A percentile compares a stretch with the other conserved stretches of the same genome.
Conservation (phyloP, 768 basidiomycete species). For the Panaeolus cyanescens region DNA sequence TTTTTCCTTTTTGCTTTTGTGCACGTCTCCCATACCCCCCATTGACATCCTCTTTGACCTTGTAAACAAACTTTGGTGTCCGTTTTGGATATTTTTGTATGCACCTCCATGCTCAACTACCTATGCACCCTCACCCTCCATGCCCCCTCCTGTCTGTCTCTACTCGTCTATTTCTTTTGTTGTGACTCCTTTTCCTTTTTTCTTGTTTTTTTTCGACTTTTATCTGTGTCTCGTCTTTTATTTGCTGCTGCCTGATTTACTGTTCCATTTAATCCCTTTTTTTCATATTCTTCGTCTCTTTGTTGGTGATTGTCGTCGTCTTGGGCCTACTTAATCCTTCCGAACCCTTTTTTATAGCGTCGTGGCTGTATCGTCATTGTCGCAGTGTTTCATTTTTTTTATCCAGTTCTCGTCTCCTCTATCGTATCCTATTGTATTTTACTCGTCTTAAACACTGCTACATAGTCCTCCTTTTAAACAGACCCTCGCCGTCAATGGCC, state of each 20-base stretch:
- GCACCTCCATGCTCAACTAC: neutral
- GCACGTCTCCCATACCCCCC: neutral
- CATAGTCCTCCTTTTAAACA: conserved; percentile 4
- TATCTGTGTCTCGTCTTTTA: conserved; percentile 1
- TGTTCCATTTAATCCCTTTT: conserved; percentile 6
- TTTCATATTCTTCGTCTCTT: neutral
- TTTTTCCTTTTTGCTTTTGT: neutral
- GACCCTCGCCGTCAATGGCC: neutral
- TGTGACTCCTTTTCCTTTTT: neutral
- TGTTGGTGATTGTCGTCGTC: conserved; percentile 7
- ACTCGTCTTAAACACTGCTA: conserved; percentile 11
- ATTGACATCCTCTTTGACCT: neutral
- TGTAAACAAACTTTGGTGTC: neutral
- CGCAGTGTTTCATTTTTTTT: neutral
- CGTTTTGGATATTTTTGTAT: neutral
- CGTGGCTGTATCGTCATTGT: conserved; percentile 7
- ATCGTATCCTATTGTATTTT: conserved; percentile 2
- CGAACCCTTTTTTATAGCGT: conserved; percentile 5
- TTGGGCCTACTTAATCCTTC: conserved; percentile 1
- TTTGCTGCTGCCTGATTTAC: conserved; percentile 6
- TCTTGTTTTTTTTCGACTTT: neutral
- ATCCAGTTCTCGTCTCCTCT: conserved; percentile 1
- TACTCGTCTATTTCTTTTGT: neutral
- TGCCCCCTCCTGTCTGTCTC: neutral
- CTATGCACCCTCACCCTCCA: neutral